These are phyloP conservation scores for Stemphylium beticola DNA, from an alignment of 2,329 filamentous ascomycete genomes.

Conservation along the genomic window DNA sequence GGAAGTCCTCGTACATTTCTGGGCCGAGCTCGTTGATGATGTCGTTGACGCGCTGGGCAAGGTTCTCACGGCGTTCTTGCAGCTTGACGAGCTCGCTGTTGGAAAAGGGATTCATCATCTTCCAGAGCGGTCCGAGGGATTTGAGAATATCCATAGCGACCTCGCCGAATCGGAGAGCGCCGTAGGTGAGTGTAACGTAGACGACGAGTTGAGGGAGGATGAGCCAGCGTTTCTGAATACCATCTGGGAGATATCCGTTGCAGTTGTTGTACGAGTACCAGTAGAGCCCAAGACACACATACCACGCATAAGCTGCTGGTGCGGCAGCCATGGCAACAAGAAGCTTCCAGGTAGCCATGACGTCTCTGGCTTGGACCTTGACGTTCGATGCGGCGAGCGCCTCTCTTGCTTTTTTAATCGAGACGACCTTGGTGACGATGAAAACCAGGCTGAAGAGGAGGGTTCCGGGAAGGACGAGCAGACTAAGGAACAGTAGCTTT, in stretches of 20 bases:
- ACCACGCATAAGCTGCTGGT: constrained; percentile 42
- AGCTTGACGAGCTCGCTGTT: constrained; percentile 84
- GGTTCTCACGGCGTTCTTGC: constrained; percentile 71
- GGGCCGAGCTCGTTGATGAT: constrained; percentile 95
- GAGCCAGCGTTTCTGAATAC: constrained; percentile 69
- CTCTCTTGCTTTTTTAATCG: constrained; percentile 47
- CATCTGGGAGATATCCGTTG: constrained; percentile 79
- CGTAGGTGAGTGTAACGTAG: constrained; percentile 89
- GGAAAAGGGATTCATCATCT: constrained; percentile 83
- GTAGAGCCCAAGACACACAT: constrained; percentile 39
- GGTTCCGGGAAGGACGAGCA: constrained; percentile 84
- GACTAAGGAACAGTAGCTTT: constrained; percentile 77
- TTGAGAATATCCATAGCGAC: constrained; percentile 99
- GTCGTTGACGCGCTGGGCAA: constrained; percentile 83
- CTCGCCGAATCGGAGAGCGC: constrained; percentile 91
- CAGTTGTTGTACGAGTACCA: constrained; percentile 67
- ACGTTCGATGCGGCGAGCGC: constrained; percentile 50
- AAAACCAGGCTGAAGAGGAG: constrained; percentile 73
- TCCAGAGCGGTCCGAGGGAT: constrained; percentile 83
- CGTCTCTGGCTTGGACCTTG: constrained; percentile 49
- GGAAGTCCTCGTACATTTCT: constrained; percentile 92
- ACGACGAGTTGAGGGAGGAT: constrained; percentile 77
- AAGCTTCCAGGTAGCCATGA: constrained; percentile 52
- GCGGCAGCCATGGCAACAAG: constrained; percentile 50
- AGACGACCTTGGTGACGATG: constrained; percentile 46